Percentiles rank a stretch among this genome's conserved stretches.
Evolutionary conservation across 805 yeast genomes (phyloP).

Genomic region (Yamadazyma kitorensis): DNA sequence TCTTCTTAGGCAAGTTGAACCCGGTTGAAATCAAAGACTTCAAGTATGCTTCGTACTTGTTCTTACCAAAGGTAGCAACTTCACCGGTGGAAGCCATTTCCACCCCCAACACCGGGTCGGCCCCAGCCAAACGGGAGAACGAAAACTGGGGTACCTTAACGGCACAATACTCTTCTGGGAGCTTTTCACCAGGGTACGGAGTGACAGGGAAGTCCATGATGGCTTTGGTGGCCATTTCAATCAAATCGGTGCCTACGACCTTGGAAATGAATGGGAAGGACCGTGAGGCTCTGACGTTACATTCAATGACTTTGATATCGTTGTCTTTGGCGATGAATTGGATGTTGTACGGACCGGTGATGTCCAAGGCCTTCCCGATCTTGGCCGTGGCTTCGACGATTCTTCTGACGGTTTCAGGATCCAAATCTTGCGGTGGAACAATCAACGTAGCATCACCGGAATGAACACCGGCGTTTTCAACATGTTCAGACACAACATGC

Average conservation of each 20-base stretch:
- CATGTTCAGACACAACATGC: slow-evolving; percentile 96
- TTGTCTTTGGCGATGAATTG: slow-evolving; percentile 75
- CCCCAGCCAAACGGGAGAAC: slow-evolving; percentile 97
- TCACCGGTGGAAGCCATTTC: slow-evolving; percentile 99
- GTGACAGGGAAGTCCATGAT: slow-evolving; percentile 78
- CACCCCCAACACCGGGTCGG: slow-evolving; percentile 98
- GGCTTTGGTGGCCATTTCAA: slow-evolving; percentile 91
- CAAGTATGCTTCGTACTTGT: slow-evolving; percentile 95
- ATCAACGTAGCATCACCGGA: slow-evolving; percentile 98
- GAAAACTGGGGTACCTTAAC: slow-evolving; percentile 96
- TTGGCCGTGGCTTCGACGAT: slow-evolving; percentile 93
- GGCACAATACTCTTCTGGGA: slow-evolving; percentile 87
- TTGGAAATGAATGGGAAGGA: slow-evolving; percentile 99
- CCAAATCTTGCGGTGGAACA: slow-evolving; percentile 86
- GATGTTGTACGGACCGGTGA: slow-evolving; percentile 98
- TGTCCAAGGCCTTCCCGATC: slow-evolving; percentile 91
- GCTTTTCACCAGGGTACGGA: slow-evolving; percentile 85
- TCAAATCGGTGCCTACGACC: slow-evolving; percentile 92
- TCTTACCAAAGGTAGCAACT: slow-evolving; percentile 93
- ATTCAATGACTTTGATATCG: slow-evolving; percentile 89
- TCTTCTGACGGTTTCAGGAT: slow-evolving; percentile 84
- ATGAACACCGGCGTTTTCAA: slow-evolving; percentile 98
- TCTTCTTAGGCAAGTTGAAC: slow-evolving; percentile 91
- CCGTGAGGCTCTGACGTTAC: slow-evolving; percentile 97
- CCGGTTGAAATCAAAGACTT: slow-evolving; percentile 95